Evolutionary conservation across 2,329 filamentous ascomycete genomes (phyloP), one percentile per base, ranked within the genome.

Genomic region (Phoma sp.): DNA sequence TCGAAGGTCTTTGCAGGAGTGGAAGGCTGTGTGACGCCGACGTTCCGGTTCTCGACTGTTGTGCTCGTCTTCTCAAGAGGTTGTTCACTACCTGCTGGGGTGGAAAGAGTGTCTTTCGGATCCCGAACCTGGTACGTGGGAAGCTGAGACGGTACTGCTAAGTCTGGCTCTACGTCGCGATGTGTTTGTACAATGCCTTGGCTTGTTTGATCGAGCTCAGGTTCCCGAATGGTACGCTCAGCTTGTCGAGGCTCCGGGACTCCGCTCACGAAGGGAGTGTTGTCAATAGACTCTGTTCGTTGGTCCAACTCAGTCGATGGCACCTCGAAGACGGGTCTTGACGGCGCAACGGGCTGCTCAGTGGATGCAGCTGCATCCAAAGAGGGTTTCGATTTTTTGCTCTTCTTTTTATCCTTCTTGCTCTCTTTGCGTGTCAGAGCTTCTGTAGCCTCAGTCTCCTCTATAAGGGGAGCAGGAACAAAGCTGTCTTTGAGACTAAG

Each of bases 371-470:
- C 36, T 33, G 25, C 17, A 13, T 57, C 36, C n/a, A 45, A 35
- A 24, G 37, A 27, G 1, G 29, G 2, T 7, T 21, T 44, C 21
- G 57, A 59, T 38, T 70, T 68, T 33, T 64, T 63, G 25, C 49
- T 62, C 53, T 73, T 76, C 53, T 70, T 68, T 49, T 69, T 69
- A 29, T 68, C 67, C 37, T 69, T 70, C 54, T 74, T 71, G 53
- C 64, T 72, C 44, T 64, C 63, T 45, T 65, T 65, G 22, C 51
- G 64, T 13, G 58, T 52, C 27, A 66, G 41, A 54, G 55, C 40
- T 49, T 68, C 56, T 17, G 55, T 49, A 63, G 45, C 15, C 10
- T 41, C 13, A 2, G 48, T 19, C 17, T 63, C 62, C 43, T 57
- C 56, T 25, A 55, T 44, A 12, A 36, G 19, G 22, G 43, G 29